Evolutionary conservation across 257 asterid genomes (phyloP), one percentile per base, ranked within the genome.

Genomic region (Nicotiana benthamiana): DNA sequence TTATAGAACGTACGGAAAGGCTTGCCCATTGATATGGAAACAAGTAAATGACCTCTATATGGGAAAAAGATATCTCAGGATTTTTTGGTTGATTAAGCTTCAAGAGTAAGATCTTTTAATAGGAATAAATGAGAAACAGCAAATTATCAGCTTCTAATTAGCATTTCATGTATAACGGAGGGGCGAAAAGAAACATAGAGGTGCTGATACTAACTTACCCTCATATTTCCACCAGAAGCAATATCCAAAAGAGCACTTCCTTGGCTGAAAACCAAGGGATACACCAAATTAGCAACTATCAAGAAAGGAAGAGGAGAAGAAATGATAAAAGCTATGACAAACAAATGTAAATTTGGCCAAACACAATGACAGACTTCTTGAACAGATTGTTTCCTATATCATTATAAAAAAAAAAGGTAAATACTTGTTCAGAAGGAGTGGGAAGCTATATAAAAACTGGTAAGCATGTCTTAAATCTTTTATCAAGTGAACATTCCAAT

Each of bases 211-310:
- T 76, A 78, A 87, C 97, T 88, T 89, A 93, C 99, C 66, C 85
- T 87, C 98, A 96, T 96, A 90, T 91, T 90, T 83, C 99, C 99
- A 79, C 99, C 99, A 36, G 96, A 82, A 20, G 82, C 77, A 27
- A 84, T 82, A 85, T 96, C 99, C 91, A 96, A 87, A 28, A 91
- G 48, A 4, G 99, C 89, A 83, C 97, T 94, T 85, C 99, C 99
- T 85, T 94, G 97, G 85, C 99, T 95, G 95, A 83, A 89, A 88
- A 53, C 36, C 26, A 75, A 84, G 26, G 77, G 75, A 83, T 70
- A 82, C 70, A 83, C 52, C 81, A 82, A 80, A 67, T 81, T 61
- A 86, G 54, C 66, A 75, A 67, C 18, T 53, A 70, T 43, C 1
- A 80, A 61, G 52, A 59, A 54, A 76, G 46, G 75, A 80, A 46